Evolutionary conservation across 768 basidiomycete genomes (phyloP).

Genomic region (Rossbeevera mucosa): DNA sequence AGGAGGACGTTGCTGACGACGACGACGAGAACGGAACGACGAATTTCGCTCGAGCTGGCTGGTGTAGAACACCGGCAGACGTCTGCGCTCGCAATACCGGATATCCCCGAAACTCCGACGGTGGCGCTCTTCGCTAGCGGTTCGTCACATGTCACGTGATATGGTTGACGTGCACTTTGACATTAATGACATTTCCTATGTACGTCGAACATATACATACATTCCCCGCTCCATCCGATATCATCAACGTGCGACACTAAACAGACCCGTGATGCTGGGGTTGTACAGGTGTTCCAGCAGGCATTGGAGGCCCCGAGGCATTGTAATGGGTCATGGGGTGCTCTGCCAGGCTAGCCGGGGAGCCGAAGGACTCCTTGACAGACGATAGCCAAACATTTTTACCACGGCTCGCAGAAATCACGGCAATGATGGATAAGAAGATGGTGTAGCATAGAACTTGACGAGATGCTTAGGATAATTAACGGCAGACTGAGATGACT

Average conservation of each 20-base stretch:
- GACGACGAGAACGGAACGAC: constrained; percentile 3
- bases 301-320: constrained; percentile 1
- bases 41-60: constrained; percentile 13
- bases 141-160: neutral
- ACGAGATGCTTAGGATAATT: neutral
- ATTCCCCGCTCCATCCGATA: neutral
- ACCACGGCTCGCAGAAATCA: constrained; percentile 28
- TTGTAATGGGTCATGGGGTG: constrained; percentile 17
- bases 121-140: constrained; percentile 10
- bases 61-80: constrained; percentile 3
- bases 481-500: constrained; percentile 2
- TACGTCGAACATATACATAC: neutral
- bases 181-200: neutral
- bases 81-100: constrained; percentile 19
- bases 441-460: constrained; percentile 33
- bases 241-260: neutral
- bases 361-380: constrained; percentile 29
- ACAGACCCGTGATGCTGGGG: neutral
- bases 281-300: neutral
- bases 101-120: constrained; percentile 29
- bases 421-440: constrained; percentile 22
- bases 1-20: constrained; percentile 6
- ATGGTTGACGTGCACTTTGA: neutral
- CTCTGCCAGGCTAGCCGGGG: constrained; percentile 6
- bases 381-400: constrained; percentile 30